Evolutionary conservation across 768 basidiomycete species (phyloP).

Genomic region (Tylopilus vinaceipallidus): DNA sequence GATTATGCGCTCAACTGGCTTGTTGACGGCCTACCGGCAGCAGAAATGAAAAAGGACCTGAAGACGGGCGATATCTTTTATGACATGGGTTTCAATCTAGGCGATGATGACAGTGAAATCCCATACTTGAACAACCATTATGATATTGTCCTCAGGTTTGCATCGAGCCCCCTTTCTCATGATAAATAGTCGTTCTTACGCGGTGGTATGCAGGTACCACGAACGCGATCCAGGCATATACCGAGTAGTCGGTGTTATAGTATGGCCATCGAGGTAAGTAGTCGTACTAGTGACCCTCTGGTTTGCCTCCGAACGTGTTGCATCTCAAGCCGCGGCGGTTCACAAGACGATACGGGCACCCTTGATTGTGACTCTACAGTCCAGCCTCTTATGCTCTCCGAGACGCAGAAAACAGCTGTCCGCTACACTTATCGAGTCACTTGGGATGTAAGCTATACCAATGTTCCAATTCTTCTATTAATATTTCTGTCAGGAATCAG

Average conservation of each 20-base stretch:
- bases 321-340: slow-evolving; percentile 55
- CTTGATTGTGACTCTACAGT: slow-evolving; percentile 51
- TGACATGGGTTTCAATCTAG: slow-evolving; percentile 94
- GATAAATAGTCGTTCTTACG: slow-evolving; percentile 9
- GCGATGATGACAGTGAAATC: slow-evolving; percentile 59
- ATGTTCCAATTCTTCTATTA: background rate
- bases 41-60: slow-evolving; percentile 84
- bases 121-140: slow-evolving; percentile 93
- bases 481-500: slow-evolving; percentile 59
- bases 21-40: slow-evolving; percentile 89
- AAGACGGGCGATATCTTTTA: slow-evolving; percentile 84
- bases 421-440: slow-evolving; percentile 86
- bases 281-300: background rate
- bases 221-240: slow-evolving; percentile 62
- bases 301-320: slow-evolving; percentile 3
- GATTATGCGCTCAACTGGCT: slow-evolving; percentile 96
- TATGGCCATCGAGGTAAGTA: slow-evolving; percentile 61
- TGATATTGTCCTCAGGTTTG: slow-evolving; percentile 75
- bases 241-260: slow-evolving; percentile 89
- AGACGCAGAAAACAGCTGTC: slow-evolving; percentile 58
- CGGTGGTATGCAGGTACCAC: slow-evolving; percentile 64
- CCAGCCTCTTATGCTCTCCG: slow-evolving; percentile 57
- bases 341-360: slow-evolving; percentile 40
- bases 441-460: slow-evolving; percentile 64
- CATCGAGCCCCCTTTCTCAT: background rate